Evolutionary conservation across 257 asterid genomes (phyloP).

Genomic region (Buddleja alternifolia): DNA sequence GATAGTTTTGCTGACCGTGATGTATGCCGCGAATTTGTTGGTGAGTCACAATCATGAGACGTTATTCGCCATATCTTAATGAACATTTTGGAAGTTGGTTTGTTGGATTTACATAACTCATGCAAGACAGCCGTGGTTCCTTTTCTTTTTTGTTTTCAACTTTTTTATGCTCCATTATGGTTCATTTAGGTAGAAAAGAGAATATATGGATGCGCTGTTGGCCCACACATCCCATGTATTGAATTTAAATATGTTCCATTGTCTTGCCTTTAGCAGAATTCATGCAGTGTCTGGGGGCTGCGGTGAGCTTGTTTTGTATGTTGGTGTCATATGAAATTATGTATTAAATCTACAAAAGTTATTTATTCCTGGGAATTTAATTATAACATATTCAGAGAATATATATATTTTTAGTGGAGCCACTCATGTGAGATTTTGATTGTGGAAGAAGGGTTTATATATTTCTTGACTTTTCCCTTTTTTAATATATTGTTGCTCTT

Average conservation of each 20-base stretch:
- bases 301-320: slow-evolving; percentile 3
- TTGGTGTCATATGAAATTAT: slow-evolving; percentile 12
- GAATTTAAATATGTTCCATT: neutral
- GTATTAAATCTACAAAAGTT: neutral
- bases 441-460: neutral
- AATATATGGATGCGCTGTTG: neutral
- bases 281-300: slow-evolving; percentile 11
- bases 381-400: neutral
- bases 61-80: slow-evolving; percentile 15
- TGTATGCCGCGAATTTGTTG: slow-evolving; percentile 83
- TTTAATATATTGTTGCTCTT: slow-evolving; percentile 3
- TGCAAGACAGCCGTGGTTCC: neutral
- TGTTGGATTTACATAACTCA: slow-evolving; percentile 14
- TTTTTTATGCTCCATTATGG: slow-evolving; percentile 2
- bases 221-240: slow-evolving; percentile 2
- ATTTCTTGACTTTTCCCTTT: slow-evolving; percentile 13
- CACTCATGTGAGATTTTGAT: slow-evolving; percentile 4
- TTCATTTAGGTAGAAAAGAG: slow-evolving; percentile 6
- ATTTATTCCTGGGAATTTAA: neutral
- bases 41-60: slow-evolving; percentile 49
- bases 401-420: slow-evolving; percentile 13
- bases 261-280: neutral
- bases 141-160: neutral
- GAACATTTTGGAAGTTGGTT: slow-evolving; percentile 11
- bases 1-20: slow-evolving; percentile 85